Evolutionary conservation across 106 monocot species (phyloP).

Genomic region (Dioscorea zingiberensis): DNA sequence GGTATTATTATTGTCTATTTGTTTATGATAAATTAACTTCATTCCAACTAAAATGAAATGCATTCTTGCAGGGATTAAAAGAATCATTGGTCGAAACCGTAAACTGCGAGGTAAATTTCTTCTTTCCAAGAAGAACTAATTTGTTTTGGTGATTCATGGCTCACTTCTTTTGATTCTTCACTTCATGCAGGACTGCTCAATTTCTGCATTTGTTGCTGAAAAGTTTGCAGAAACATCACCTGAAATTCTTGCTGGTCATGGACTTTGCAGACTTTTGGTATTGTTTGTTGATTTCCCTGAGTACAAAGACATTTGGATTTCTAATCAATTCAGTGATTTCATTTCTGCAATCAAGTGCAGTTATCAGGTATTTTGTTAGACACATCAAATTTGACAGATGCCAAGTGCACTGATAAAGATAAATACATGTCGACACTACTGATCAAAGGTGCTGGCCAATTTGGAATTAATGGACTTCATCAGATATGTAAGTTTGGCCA

Average conservation of each 20-base stretch:
- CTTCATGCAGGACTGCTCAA: slow-evolving; percentile 23
- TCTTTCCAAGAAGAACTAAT: no score
- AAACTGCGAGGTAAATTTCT: slow-evolving; percentile 9
- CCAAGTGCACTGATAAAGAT: slow-evolving; percentile 25
- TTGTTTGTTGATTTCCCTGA: neutral
- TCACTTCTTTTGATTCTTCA: slow-evolving; percentile 1
- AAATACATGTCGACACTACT: slow-evolving; percentile 25
- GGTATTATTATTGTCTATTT: slow-evolving; percentile 1
- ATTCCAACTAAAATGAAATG: neutral
- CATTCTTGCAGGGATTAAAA: slow-evolving; percentile 21
- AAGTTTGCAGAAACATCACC: slow-evolving; percentile 16
- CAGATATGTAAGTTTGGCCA: slow-evolving; percentile 21
- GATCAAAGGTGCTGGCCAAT: slow-evolving; percentile 29
- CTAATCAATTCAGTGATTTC: neutral
- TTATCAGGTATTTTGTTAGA: slow-evolving; percentile 30
- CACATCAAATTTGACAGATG: slow-evolving; percentile 19
- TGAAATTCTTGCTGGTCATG: slow-evolving; percentile 23
- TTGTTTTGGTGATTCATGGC: no score
- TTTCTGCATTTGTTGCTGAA: slow-evolving; percentile 20
- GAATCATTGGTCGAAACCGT: slow-evolving; percentile 18
- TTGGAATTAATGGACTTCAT: slow-evolving; percentile 29
- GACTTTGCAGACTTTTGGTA: slow-evolving; percentile 34
- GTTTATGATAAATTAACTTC: neutral
- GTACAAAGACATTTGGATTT: neutral
- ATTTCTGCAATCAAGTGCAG: neutral